Conservation (phyloP, 2,329 filamentous ascomycete genomes). For the Bertia moriformis region DNA sequence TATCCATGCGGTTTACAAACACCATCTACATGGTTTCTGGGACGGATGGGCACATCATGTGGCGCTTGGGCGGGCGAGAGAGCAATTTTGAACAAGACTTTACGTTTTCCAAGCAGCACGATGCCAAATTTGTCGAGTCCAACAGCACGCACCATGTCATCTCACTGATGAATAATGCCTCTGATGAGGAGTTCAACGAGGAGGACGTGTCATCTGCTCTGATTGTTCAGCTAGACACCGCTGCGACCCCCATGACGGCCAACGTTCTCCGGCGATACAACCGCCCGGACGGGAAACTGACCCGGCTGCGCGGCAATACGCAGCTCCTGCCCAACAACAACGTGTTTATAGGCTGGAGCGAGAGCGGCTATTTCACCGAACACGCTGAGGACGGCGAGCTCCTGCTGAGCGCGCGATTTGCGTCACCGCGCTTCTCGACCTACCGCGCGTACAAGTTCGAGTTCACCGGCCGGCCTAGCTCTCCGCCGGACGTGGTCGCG, state of each 20-base stretch:
- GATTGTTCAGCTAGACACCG: constrained; percentile 14
- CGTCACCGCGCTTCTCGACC: constrained; percentile 18
- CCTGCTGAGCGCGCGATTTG: constrained; percentile 19
- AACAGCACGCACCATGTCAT: constrained; percentile 15
- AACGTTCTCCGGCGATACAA: constrained; percentile 11
- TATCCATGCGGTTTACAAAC: constrained; percentile 20
- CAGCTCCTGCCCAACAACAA: constrained; percentile 20
- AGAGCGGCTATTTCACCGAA: constrained; percentile 21
- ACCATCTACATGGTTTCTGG: constrained; percentile 19
- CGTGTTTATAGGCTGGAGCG: constrained; percentile 24
- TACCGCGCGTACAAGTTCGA: constrained; percentile 23
- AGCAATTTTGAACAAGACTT: constrained; percentile 14
- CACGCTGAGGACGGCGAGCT: constrained; percentile 18
- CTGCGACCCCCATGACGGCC: constrained; percentile 11
- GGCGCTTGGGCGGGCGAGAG: constrained; percentile 12
- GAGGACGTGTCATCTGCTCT: constrained; percentile 13
- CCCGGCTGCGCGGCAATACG: constrained; percentile 17
- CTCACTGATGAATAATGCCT: constrained; percentile 16
- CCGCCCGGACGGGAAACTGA: constrained; percentile 15
- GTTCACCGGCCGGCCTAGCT: constrained; percentile 21
- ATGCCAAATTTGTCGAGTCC: constrained; percentile 14
- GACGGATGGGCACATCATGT: constrained; percentile 15
- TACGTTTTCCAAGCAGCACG: constrained; percentile 18
- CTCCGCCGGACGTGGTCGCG: constrained; percentile 21
- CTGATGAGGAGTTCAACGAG: constrained; percentile 12